These are phyloP conservation scores for Penicillium oxalicum DNA, from an alignment of 2,329 filamentous ascomycete genomes.

Conservation along the genomic window DNA sequence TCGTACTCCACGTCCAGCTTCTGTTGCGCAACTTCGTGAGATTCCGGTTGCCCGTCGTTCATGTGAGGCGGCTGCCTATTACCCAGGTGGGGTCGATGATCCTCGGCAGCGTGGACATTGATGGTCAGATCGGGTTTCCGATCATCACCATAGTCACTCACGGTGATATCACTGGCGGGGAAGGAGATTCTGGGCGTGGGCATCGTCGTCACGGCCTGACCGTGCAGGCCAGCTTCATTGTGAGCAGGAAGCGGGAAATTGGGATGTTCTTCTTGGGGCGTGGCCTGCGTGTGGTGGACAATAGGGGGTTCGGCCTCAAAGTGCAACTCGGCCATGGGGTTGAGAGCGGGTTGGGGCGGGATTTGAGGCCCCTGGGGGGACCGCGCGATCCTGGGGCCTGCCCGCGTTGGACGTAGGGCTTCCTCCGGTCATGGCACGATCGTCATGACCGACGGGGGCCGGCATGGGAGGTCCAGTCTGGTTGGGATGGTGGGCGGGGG, in stretches of 20 bases:
- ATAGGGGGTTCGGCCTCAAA: conserved; percentile 11
- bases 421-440: conserved; percentile 12
- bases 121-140: conserved; percentile 46
- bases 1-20: conserved; percentile 21
- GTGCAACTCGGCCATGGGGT: conserved; percentile 15
- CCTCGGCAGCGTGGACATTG: conserved; percentile 24
- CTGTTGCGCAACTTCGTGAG: conserved; percentile 22
- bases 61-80: conserved; percentile 19
- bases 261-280: conserved; percentile 12
- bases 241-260: conserved; percentile 20
- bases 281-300: not conserved
- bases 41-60: conserved; percentile 14
- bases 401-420: conserved; percentile 7
- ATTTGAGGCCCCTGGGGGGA: conserved; percentile 10
- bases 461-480: conserved; percentile 8
- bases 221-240: conserved; percentile 9
- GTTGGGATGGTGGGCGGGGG: conserved; percentile 11
- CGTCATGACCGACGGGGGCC: conserved; percentile 10
- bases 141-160: conserved; percentile 52
- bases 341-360: conserved; percentile 1
- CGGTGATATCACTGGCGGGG: conserved; percentile 45
- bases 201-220: conserved; percentile 14
- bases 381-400: not conserved
- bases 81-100: conserved; percentile 14
- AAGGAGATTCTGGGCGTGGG: conserved; percentile 33